These are phyloP conservation scores for Pleodorina starrii DNA, from an alignment of 139 green algal species.

Conservation along the genomic window DNA sequence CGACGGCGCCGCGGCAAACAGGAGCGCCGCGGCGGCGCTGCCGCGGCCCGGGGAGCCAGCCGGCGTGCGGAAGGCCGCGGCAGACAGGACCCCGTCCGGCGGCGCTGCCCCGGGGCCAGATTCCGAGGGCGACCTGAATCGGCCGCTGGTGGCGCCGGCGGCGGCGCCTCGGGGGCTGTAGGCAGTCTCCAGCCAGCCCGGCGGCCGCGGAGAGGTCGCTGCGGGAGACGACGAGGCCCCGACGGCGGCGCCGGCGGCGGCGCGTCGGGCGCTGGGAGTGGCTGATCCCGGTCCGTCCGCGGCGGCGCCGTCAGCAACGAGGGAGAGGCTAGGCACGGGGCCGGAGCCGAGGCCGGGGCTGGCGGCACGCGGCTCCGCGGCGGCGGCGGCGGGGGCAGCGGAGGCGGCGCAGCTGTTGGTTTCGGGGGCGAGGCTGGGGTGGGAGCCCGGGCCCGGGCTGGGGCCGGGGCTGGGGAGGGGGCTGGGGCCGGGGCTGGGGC, in stretches of 20 bases:
- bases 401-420: background rate
- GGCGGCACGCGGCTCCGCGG: too few relatives aligned
- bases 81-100: background rate
- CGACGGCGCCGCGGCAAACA: background rate
- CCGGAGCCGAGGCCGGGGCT: background rate
- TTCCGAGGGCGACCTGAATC: background rate
- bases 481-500: background rate
- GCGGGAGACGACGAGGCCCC: background rate
- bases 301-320: background rate
- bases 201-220: background rate
- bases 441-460: background rate
- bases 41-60: background rate
- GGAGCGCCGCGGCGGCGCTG: background rate
- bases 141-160: too few relatives aligned
- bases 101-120: background rate
- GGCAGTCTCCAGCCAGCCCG: background rate
- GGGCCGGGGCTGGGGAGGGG: background rate
- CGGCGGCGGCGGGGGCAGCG: background rate
- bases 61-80: background rate
- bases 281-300: background rate
- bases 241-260: background rate
- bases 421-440: background rate
- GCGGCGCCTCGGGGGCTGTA: constrained; percentile 17
- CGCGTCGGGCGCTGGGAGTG: background rate
- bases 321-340: background rate